Conservation (phyloP, 1,284 basidiomycete genomes). For the Sanghuangporus weigelae region DNA sequence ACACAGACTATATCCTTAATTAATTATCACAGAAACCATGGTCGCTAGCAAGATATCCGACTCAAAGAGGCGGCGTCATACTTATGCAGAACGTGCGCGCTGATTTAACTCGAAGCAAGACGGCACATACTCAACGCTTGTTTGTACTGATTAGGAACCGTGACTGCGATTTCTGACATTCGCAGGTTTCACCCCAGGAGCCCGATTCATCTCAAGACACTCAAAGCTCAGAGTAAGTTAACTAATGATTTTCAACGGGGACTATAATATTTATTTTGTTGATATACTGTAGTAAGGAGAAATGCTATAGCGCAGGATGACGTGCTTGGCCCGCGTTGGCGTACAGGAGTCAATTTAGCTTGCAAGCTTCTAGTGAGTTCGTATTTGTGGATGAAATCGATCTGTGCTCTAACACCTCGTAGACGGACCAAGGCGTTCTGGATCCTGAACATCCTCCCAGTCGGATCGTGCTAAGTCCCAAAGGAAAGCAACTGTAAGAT, state of each 20-base stretch:
- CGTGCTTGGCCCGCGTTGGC: slow-evolving; percentile 45
- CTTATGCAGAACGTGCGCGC: slow-evolving; percentile 39
- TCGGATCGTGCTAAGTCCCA: slow-evolving; percentile 36
- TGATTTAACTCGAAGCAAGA: background rate
- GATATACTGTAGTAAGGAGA: slow-evolving; percentile 40
- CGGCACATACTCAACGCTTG: slow-evolving; percentile 1
- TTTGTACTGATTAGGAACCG: slow-evolving; percentile 33
- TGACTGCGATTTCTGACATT: slow-evolving; percentile 38
- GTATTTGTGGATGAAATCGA: background rate
- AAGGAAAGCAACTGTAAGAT: slow-evolving; percentile 42
- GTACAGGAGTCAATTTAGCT: slow-evolving; percentile 44
- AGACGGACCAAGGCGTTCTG: slow-evolving; percentile 37
- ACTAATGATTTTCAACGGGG: background rate
- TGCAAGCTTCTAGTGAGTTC: slow-evolving; percentile 40
- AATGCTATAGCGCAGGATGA: slow-evolving; percentile 41
- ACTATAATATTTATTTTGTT: background rate
- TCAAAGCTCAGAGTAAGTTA: slow-evolving; percentile 35
- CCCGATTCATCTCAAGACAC: slow-evolving; percentile 39
- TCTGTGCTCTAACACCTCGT: slow-evolving; percentile 26
- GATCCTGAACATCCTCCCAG: slow-evolving; percentile 29
- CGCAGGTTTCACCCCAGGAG: slow-evolving; percentile 41
- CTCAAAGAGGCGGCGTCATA: slow-evolving; percentile 33
- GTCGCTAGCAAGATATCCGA: slow-evolving; percentile 24
- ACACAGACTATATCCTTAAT: background rate
- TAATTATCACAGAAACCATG: background rate